Evolutionary conservation across 2,329 filamentous ascomycete species (phyloP), one percentile per base, ranked within the genome.

Genomic region (Exophiala sp.): DNA sequence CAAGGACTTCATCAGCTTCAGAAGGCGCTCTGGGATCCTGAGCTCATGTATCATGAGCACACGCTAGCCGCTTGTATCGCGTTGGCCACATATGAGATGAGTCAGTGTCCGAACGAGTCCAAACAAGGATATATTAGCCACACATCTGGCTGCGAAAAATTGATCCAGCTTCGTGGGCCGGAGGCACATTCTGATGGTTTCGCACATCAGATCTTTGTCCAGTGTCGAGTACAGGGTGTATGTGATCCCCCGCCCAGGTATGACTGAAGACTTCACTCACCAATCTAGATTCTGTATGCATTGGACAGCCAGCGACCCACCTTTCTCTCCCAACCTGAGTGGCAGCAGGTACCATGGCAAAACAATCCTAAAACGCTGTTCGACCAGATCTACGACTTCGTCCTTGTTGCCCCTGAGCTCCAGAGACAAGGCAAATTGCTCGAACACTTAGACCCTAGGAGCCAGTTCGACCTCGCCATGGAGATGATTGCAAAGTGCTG

Each of bases 31-130:
- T 65, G 60, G 58, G 52, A 65, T 49, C 61, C 55, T 1, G 46
- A 54, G 2, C 43, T 63, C 24, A 65, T 66, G 61, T 63, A 62
- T 43, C 56, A 61, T 35, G 64, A 70, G 37, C 64, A 65, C 21
- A 69, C 65, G 0, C 57, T 69, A 9, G 65, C 64, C 10, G 63
- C 66, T 3, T 69, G 66, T 43, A 58, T 69, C 55, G 59, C 63
- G 6, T 48, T 69, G 2, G 57, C 61, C 16, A 58, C 66, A 41
- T 70, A 69, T 40, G 65, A 66, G 46, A 48, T 65, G 8, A 53
- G 63, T 24, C 66, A 69, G 55, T 70, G 68, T 51, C 67, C 68
- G 0, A 58, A 55, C 29, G 46, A 58, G 11, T 63, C 58, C n/a
- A 50, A 57, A 8, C 44, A 57, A 2, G 67, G 59, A 2, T 68